These are phyloP conservation scores for Leishmania aethiopica DNA, from an alignment of 208 protist genomes.

Conservation along the genomic window DNA sequence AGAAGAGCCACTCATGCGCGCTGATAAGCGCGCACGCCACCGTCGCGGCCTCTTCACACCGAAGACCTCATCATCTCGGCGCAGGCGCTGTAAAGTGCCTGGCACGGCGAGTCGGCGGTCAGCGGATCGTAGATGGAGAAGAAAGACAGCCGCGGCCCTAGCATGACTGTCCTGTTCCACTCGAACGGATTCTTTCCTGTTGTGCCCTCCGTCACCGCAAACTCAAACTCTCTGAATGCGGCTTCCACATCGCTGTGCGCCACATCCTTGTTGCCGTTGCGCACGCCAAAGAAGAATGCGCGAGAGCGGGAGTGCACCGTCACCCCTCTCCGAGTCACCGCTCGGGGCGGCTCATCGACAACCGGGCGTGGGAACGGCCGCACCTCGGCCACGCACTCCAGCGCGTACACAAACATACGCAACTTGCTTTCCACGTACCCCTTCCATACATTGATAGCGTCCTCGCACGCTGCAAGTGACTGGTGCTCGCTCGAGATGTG, in stretches of 20 bases:
- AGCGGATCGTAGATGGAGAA: conserved; percentile 17
- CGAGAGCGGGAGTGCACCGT: conserved; percentile 17
- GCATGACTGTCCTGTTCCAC: conserved; percentile 45
- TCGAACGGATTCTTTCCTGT: conserved; percentile 33
- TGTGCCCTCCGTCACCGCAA: conserved; percentile 33
- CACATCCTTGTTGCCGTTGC: conserved; percentile 10
- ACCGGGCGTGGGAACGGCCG: conserved; percentile 47
- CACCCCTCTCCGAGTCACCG: conserved; percentile 4
- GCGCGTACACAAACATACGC: conserved; percentile 72
- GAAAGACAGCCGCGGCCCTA: conserved; percentile 37
- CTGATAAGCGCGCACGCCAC: background rate
- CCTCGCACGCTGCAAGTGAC: conserved; percentile 23
- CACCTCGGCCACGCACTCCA: conserved; percentile 72
- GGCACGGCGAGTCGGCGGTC: conserved; percentile 7
- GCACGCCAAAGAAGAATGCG: conserved; percentile 29
- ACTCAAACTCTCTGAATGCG: conserved; percentile 25
- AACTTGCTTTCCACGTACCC: conserved; percentile 79
- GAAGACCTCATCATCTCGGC: background rate
- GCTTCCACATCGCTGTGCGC: conserved; percentile 11
- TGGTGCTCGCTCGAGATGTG: conserved; percentile 44
- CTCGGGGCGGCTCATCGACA: background rate
- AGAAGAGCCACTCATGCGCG: background rate
- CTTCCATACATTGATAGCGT: conserved; percentile 54
- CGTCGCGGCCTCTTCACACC: background rate
- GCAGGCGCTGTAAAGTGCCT: conserved; percentile 24